Evolutionary conservation across 208 protist species (phyloP).

Genomic region (Acanthamoeba triangularis): DNA sequence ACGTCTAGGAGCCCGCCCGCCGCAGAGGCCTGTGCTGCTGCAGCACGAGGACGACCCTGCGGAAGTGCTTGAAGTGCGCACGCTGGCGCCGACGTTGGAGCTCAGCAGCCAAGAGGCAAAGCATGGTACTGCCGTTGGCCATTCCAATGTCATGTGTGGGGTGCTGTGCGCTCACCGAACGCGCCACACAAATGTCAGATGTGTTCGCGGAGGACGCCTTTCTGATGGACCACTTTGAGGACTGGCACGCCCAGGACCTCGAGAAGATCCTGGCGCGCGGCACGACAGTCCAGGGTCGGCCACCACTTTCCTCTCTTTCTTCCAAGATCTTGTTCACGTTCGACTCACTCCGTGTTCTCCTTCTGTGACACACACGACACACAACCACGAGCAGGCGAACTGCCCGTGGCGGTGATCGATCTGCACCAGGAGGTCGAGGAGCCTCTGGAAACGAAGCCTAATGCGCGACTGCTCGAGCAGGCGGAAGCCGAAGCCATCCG

Average conservation of each 20-base stretch:
- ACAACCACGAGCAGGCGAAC: background rate
- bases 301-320: background rate
- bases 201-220: constrained; percentile 20
- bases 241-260: constrained; percentile 64
- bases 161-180: background rate
- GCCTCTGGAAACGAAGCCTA: background rate
- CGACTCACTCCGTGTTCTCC: background rate
- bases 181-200: background rate
- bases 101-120: background rate
- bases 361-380: background rate
- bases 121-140: background rate
- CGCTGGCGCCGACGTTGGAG: background rate
- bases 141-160: background rate
- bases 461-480: background rate
- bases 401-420: background rate
- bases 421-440: background rate
- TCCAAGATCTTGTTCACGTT: background rate
- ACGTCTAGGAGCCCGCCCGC: background rate
- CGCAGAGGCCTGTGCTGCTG: background rate
- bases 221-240: constrained; percentile 47
- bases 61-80: background rate
- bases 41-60: background rate
- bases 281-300: background rate
- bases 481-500: background rate
- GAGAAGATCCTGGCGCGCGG: constrained; percentile 15